A percentile compares a stretch with the other conserved stretches of the same genome.
Conservation (phyloP, 768 basidiomycete genomes). For the Hericium erinaceus region DNA sequence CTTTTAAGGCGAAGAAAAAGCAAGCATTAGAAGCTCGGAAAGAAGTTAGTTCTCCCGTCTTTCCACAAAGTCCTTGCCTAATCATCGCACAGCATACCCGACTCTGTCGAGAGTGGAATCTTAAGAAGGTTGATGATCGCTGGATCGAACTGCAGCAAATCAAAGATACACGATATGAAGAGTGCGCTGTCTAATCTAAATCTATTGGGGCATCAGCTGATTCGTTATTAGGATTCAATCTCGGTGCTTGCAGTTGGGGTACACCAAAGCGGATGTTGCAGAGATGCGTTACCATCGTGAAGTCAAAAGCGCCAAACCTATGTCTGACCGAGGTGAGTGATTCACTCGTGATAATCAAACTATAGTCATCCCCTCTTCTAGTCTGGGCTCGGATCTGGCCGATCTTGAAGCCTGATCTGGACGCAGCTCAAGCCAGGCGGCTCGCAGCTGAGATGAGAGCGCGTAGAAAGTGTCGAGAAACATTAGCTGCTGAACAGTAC, state of each 20-base stretch:
- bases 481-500: not conserved
- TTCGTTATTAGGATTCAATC: constrained; percentile 1
- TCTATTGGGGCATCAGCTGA: not conserved
- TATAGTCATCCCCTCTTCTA: not conserved
- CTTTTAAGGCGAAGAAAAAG: not conserved
- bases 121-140: constrained; percentile 1
- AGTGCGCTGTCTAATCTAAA: not conserved
- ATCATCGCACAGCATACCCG: constrained; percentile 1
- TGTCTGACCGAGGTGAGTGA: constrained; percentile 7
- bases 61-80: not conserved
- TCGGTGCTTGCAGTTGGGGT: not conserved
- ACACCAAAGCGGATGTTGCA: constrained; percentile 1
- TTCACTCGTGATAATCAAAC: not conserved
- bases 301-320: constrained; percentile 6
- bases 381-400: not conserved
- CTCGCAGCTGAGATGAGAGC: not conserved
- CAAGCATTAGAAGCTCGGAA: not conserved
- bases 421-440: not conserved
- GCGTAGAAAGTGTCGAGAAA: not conserved
- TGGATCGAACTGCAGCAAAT: constrained; percentile 1
- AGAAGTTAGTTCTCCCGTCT: not conserved
- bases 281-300: constrained; percentile 4
- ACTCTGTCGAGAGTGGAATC: constrained; percentile 3
- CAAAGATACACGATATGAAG: constrained; percentile 5
- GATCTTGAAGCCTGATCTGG: not conserved